A percentile compares a stretch with the other conserved stretches of the same genome.
These are phyloP conservation scores for Ceratobasidium sp. DNA, from an alignment of 1,284 basidiomycete genomes.

Conservation along the genomic window DNA sequence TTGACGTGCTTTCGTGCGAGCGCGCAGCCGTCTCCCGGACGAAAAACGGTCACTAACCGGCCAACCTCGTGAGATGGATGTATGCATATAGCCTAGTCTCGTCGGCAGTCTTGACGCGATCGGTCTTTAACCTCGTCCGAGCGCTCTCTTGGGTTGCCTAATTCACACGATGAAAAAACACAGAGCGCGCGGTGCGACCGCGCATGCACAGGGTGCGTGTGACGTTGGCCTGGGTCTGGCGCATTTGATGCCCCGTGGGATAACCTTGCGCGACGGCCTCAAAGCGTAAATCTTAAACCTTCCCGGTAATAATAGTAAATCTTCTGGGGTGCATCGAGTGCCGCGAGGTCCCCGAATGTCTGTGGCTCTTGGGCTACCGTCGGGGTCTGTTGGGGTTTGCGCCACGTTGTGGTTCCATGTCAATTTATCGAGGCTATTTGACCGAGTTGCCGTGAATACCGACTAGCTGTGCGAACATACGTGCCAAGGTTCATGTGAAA, in stretches of 20 bases:
- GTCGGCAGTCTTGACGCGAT: background rate
- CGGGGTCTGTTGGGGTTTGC: background rate
- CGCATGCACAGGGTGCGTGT: slow-evolving; percentile 10
- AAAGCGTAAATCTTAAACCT: slow-evolving; percentile 22
- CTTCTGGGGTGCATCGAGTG: slow-evolving; percentile 3
- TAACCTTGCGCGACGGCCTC: background rate
- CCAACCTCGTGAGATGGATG: background rate
- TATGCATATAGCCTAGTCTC: background rate
- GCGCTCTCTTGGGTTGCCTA: slow-evolving; percentile 4
- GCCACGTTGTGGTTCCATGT: background rate
- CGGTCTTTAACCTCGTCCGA: background rate
- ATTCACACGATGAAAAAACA: slow-evolving; percentile 25
- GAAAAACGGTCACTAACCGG: background rate
- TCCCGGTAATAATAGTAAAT: background rate
- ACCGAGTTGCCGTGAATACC: background rate
- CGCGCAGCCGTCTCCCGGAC: background rate
- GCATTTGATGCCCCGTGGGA: slow-evolving; percentile 9
- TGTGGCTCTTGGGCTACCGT: background rate
- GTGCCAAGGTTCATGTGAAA: background rate
- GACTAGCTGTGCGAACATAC: background rate
- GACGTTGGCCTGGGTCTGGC: background rate
- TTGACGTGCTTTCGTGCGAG: too few relatives aligned
- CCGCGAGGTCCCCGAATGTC: too few relatives aligned
- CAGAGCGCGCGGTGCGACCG: slow-evolving; percentile 20
- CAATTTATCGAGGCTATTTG: background rate